A percentile compares a stretch with the other conserved stretches of the same genome.
These are phyloP conservation scores for Elongisporangium prolatum DNA, from an alignment of 352 stramenopile species.

Conservation along the genomic window DNA sequence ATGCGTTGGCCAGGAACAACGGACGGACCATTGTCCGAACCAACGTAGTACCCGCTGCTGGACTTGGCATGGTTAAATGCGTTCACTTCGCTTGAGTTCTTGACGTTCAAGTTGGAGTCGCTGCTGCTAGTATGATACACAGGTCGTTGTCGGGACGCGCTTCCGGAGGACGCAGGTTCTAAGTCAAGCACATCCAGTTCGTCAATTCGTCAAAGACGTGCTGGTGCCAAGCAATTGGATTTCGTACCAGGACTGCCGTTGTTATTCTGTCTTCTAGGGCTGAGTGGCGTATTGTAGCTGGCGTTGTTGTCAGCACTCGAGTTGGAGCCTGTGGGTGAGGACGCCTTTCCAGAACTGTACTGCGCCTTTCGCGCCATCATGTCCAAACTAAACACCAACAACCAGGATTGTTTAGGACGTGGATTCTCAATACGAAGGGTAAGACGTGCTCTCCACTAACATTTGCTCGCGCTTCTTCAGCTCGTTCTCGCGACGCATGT, in stretches of 20 bases:
- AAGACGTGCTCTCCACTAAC: slow-evolving; percentile 18
- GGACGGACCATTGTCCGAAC: background rate
- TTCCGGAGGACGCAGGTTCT: slow-evolving; percentile 1
- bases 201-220: too few relatives aligned
- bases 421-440: background rate
- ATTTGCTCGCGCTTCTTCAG: slow-evolving; percentile 86
- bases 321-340: slow-evolving; percentile 70
- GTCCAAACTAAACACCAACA: slow-evolving; percentile 37
- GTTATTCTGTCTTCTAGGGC: slow-evolving; percentile 37
- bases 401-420: slow-evolving; percentile 1
- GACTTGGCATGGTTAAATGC: background rate
- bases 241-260: slow-evolving; percentile 35
- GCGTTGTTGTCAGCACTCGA: slow-evolving; percentile 75
- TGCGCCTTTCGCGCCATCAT: slow-evolving; percentile 75
- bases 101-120: slow-evolving; percentile 11
- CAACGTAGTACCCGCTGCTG: background rate
- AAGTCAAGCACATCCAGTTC: too few relatives aligned
- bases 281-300: slow-evolving; percentile 28
- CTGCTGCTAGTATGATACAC: slow-evolving; percentile 7
- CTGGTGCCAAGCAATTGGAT: too few relatives aligned
- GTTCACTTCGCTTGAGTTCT: background rate
- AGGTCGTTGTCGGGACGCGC: background rate
- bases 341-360: slow-evolving; percentile 55
- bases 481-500: slow-evolving; percentile 69
- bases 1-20: slow-evolving; percentile 5